These are phyloP conservation scores for Lineolata rhizophorae DNA, from an alignment of 495 filamentous ascomycete species.

Conservation along the genomic window DNA sequence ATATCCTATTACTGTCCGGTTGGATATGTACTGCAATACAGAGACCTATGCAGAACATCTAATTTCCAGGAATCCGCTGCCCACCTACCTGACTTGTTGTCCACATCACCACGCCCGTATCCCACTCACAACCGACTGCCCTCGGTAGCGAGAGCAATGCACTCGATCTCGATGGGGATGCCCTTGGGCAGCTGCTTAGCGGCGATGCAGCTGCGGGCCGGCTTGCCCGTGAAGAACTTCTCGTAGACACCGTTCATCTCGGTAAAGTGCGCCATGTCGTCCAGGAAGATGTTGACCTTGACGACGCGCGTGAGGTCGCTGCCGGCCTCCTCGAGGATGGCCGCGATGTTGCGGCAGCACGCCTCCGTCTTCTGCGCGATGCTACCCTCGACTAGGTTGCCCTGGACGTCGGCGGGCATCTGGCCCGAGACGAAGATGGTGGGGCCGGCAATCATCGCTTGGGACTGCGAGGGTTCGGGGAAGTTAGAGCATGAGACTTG, in stretches of 20 bases:
- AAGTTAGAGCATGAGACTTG: no score
- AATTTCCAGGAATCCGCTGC: no score
- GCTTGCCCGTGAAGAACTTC: constrained; percentile 73
- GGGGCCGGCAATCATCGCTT: no score
- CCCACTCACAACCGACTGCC: no score
- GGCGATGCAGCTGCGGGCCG: constrained; percentile 80
- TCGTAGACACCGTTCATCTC: constrained; percentile 79
- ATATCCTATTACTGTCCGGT: no score
- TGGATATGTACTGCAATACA: no score
- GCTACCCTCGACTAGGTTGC: constrained; percentile 50
- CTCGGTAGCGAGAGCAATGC: constrained; percentile 45
- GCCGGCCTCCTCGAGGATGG: constrained; percentile 56
- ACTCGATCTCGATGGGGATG: constrained; percentile 85
- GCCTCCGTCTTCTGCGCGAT: constrained; percentile 55
- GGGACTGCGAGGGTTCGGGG: no score
- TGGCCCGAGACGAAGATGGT: constrained; percentile 93
- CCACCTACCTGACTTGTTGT: no score
- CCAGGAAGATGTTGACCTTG: constrained; percentile 65
- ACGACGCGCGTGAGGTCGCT: constrained; percentile 53
- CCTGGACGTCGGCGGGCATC: constrained; percentile 58
- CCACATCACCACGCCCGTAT: no score
- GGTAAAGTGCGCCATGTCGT: constrained; percentile 66
- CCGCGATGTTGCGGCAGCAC: constrained; percentile 59
- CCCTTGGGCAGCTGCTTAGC: constrained; percentile 78
- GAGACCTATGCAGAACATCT: no score